These are phyloP conservation scores for Cucumis melo DNA, from an alignment of 306 rosid genomes.

Conservation along the genomic window DNA sequence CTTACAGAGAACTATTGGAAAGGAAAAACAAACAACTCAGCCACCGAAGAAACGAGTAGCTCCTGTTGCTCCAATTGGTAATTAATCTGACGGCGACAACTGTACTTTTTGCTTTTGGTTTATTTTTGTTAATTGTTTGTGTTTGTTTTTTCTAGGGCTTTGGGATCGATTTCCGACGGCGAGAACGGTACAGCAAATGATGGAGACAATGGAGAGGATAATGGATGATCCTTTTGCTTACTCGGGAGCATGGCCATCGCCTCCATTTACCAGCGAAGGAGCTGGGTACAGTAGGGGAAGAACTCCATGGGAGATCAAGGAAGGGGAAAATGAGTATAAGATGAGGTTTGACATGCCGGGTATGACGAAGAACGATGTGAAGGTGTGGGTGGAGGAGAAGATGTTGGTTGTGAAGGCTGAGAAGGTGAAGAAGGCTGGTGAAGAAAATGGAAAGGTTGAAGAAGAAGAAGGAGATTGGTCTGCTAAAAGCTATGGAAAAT, in stretches of 20 bases:
- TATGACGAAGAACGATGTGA: constrained; percentile 68
- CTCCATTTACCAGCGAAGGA: constrained; percentile 21
- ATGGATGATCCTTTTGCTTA: constrained; percentile 59
- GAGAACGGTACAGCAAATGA: constrained; percentile 64
- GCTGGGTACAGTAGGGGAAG: constrained; percentile 50
- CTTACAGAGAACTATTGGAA: constrained; percentile 20
- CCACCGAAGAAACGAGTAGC: constrained; percentile 30
- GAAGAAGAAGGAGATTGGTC: constrained; percentile 40
- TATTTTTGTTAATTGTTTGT: not conserved
- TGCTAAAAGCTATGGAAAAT: constrained; percentile 63
- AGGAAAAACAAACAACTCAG: constrained; percentile 15
- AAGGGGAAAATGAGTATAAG: constrained; percentile 52
- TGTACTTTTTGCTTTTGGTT: not conserved
- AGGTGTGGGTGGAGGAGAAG: constrained; percentile 77
- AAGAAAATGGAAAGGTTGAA: not conserved
- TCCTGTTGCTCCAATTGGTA: constrained; percentile 42
- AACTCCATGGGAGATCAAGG: constrained; percentile 80
- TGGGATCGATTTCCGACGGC: constrained; percentile 81
- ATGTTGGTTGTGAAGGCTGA: constrained; percentile 61
- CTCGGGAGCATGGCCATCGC: constrained; percentile 30
- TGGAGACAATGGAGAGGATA: constrained; percentile 76
- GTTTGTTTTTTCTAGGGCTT: constrained; percentile 24
- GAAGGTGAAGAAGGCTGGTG: constrained; percentile 6
- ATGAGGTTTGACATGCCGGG: constrained; percentile 95
- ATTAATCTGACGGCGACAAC: not conserved